These are phyloP conservation scores for Scheffersomyces cryptocercus DNA, from an alignment of 1,139 yeast genomes.

Conservation along the genomic window DNA sequence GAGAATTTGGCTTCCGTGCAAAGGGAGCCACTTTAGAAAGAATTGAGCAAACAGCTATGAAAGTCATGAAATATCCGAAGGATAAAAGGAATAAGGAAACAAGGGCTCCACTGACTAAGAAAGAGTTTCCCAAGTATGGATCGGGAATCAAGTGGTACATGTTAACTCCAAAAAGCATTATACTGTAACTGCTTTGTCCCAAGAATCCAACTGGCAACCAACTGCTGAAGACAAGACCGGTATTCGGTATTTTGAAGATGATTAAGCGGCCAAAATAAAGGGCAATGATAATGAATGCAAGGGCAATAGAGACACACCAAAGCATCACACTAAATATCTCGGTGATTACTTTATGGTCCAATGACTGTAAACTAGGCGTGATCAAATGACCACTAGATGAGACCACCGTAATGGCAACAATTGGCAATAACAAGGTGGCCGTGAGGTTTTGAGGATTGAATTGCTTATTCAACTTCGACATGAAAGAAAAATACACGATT, in stretches of 20 bases:
- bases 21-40: conserved; percentile 22
- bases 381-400: conserved; percentile 66
- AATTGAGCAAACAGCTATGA: conserved; percentile 18
- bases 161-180: conserved; percentile 56
- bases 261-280: conserved; percentile 62
- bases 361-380: conserved; percentile 40
- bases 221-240: conserved; percentile 46
- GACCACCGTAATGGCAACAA: conserved; percentile 75
- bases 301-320: conserved; percentile 67
- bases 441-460: conserved; percentile 28
- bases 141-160: conserved; percentile 15
- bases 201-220: conserved; percentile 64
- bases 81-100: conserved; percentile 17
- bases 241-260: conserved; percentile 58
- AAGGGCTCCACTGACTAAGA: conserved; percentile 17
- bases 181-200: conserved; percentile 81
- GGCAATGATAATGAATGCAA: conserved; percentile 56
- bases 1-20: conserved; percentile 16
- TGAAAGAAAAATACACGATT: conserved; percentile 45
- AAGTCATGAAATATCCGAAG: conserved; percentile 26
- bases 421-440: conserved; percentile 61
- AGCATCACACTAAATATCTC: conserved; percentile 55
- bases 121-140: neutral
- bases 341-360: conserved; percentile 49
- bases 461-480: conserved; percentile 29